phyloP scores from a whole-genome alignment of 371 early-diverging fungal genomes.

The Umbelopsis sp. region DNA sequence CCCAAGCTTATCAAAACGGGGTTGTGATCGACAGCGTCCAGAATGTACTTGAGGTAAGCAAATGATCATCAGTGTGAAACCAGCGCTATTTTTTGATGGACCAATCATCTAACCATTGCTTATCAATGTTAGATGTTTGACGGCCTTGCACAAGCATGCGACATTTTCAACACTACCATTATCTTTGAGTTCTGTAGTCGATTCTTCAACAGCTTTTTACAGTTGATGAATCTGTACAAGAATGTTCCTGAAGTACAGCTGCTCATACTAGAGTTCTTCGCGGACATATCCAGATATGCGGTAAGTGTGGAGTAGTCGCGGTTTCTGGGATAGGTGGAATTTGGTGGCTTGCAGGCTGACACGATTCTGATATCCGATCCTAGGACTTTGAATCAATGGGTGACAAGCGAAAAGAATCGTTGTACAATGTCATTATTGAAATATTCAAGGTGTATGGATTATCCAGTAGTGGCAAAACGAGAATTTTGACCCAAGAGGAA shows the following conservation, averaged over 20 bases:
- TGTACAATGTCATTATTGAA: slow-evolving; percentile 52
- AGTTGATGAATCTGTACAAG: slow-evolving; percentile 69
- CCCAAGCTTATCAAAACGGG: slow-evolving; percentile 56
- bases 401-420: slow-evolving; percentile 42
- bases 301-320: slow-evolving; percentile 26
- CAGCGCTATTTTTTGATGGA: background rate
- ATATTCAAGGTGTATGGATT: slow-evolving; percentile 57
- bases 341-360: background rate
- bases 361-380: background rate
- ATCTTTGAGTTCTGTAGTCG: slow-evolving; percentile 62
- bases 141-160: slow-evolving; percentile 75
- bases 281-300: slow-evolving; percentile 54
- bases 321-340: too few species aligned
- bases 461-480: slow-evolving; percentile 58
- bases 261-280: slow-evolving; percentile 62
- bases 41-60: slow-evolving; percentile 67
- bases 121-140: slow-evolving; percentile 62
- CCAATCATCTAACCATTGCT: background rate
- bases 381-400: slow-evolving; percentile 52
- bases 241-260: slow-evolving; percentile 66
- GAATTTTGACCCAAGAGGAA: slow-evolving; percentile 54
- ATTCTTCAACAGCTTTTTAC: slow-evolving; percentile 69
- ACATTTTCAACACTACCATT: slow-evolving; percentile 61
- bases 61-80: background rate
- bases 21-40: slow-evolving; percentile 63